These are phyloP conservation scores for Botryotinia calthae DNA, from an alignment of 2,329 filamentous ascomycete species.

Conservation along the genomic window DNA sequence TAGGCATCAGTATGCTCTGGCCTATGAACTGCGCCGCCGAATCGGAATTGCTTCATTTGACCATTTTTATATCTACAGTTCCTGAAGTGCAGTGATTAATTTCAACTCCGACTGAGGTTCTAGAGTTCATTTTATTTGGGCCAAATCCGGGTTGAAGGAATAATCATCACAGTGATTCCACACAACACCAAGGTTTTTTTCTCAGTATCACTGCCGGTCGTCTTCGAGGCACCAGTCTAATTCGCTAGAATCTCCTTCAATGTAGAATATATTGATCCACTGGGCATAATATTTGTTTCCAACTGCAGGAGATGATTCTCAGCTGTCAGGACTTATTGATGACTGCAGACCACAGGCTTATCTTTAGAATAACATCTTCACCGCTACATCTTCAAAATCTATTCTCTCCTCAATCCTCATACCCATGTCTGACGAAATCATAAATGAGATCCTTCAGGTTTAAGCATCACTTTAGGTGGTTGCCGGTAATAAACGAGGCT, in stretches of 20 bases:
- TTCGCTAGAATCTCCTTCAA: not conserved
- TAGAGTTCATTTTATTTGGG: not conserved
- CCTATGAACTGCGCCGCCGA: not conserved
- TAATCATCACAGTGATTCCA: not conserved
- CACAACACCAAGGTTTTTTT: too few relatives aligned
- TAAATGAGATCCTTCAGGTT: not conserved
- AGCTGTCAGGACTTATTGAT: not conserved
- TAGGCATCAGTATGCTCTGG: not conserved
- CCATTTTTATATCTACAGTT: not conserved
- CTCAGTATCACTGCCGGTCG: not conserved
- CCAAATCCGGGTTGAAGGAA: not conserved
- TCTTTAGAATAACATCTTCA: not conserved
- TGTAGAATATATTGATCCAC: not conserved
- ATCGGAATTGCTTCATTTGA: not conserved
- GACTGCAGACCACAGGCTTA: constrained; percentile 8
- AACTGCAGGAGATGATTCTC: not conserved
- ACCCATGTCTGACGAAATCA: not conserved
- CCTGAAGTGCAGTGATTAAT: not conserved
- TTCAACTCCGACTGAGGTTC: not conserved
- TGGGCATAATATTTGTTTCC: not conserved
- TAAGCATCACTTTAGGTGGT: not conserved
- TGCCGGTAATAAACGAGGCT: not conserved
- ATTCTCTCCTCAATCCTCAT: not conserved
- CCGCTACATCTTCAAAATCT: not conserved
- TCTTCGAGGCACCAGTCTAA: not conserved